These are phyloP conservation scores for Anaeromyces robustus DNA, from an alignment of 192 early-diverging fungal genomes.

Conservation along the genomic window DNA sequence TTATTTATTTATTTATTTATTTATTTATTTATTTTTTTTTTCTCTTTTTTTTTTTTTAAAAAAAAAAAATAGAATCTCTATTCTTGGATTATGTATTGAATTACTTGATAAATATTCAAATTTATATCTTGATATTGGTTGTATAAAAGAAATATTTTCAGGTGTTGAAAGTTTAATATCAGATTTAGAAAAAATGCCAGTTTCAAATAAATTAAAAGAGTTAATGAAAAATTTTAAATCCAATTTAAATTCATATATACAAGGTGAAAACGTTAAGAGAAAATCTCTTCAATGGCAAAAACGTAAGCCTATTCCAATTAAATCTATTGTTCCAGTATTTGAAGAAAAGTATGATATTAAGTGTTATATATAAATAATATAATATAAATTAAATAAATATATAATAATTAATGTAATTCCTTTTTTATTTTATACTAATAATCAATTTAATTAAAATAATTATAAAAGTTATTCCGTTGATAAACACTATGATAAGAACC, in stretches of 20 bases:
- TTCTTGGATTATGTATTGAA: neutral
- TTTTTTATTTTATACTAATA: too few relatives aligned
- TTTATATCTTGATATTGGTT: neutral
- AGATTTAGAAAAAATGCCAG: neutral
- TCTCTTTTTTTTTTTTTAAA: too few relatives aligned
- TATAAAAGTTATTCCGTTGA: constrained; percentile 87
- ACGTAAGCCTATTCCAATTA: constrained; percentile 73
- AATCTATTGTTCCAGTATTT: constrained; percentile 80
- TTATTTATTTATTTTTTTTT: too few relatives aligned
- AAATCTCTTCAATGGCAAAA: constrained; percentile 67
- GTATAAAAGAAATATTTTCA: neutral
- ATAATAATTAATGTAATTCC: too few relatives aligned
- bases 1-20: too few relatives aligned
- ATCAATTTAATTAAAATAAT: too few relatives aligned
- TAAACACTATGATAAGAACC: constrained; percentile 61
- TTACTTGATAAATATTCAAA: neutral
- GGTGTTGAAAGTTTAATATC: neutral
- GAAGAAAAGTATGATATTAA: constrained; percentile 48
- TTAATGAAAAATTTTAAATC: neutral
- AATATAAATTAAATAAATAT: too few relatives aligned
- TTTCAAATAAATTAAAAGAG: neutral
- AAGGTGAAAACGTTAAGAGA: constrained; percentile 28
- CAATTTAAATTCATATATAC: constrained; percentile 29
- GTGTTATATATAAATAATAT: too few relatives aligned
- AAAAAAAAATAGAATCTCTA: neutral